These are phyloP conservation scores for Furcasterigmium sp. DNA, from an alignment of 2,329 filamentous ascomycete genomes.

Conservation along the genomic window DNA sequence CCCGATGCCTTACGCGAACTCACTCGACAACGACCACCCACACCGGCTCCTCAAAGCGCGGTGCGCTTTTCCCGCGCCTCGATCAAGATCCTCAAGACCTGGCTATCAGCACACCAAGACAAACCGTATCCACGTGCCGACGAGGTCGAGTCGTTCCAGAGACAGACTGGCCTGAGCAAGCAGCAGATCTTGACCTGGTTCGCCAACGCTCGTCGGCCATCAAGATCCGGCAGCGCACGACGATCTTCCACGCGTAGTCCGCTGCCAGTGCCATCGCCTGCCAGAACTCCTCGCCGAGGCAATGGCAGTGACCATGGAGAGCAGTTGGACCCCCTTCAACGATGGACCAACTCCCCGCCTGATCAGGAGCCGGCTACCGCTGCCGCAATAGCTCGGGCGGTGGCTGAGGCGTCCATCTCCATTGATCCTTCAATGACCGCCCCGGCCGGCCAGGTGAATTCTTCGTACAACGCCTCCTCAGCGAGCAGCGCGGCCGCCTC, in stretches of 20 bases:
- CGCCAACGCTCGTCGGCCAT: slow-evolving; percentile 6
- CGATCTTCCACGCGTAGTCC: no score
- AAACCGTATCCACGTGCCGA: slow-evolving; percentile 5
- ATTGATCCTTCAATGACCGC: no score
- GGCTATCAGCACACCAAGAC: slow-evolving; percentile 9
- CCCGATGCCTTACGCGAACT: no score
- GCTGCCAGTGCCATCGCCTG: slow-evolving; percentile 24
- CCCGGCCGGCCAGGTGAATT: background rate
- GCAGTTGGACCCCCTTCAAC: slow-evolving; percentile 7
- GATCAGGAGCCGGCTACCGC: slow-evolving; percentile 16
- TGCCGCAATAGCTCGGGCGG: slow-evolving; percentile 14
- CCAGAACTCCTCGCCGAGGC: slow-evolving; percentile 10
- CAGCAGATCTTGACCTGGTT: slow-evolving; percentile 11
- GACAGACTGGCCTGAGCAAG: slow-evolving; percentile 5
- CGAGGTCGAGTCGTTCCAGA: slow-evolving; percentile 8
- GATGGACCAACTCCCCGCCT: slow-evolving; percentile 14
- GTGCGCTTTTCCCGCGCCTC: slow-evolving; percentile 16
- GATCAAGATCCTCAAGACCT: slow-evolving; percentile 12
- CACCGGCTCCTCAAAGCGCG: no score
- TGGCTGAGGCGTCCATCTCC: slow-evolving; percentile 11
- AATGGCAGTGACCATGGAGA: slow-evolving; percentile 2
- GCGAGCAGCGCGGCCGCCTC: slow-evolving; percentile 14
- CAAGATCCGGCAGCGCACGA: slow-evolving; percentile 40
- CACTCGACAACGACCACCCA: no score
- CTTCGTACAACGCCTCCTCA: slow-evolving; percentile 4